Conservation (phyloP, 371 early-diverging fungal genomes). For the Mortierella polycephala region DNA sequence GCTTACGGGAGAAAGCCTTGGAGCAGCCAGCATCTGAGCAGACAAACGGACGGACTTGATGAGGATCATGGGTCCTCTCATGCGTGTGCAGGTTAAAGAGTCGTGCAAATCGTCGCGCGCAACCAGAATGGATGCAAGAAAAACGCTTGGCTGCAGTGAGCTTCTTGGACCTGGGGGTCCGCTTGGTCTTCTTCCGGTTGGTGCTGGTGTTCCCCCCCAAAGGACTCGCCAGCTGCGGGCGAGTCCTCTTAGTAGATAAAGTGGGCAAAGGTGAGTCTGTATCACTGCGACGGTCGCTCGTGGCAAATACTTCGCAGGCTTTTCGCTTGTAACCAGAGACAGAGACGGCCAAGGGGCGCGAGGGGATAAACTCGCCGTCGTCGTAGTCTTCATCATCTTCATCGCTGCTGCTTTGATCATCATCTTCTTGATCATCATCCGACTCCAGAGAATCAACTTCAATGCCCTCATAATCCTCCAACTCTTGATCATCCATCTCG, state of each 20-base stretch:
- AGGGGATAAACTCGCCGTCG: slow-evolving; percentile 18
- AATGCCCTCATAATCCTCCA: neutral
- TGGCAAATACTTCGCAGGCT: slow-evolving; percentile 3
- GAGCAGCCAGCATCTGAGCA: slow-evolving; percentile 55
- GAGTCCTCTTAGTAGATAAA: slow-evolving; percentile 27
- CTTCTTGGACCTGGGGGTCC: slow-evolving; percentile 1
- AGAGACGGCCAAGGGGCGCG: slow-evolving; percentile 5
- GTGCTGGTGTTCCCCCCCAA: slow-evolving; percentile 25
- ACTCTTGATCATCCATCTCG: neutral
- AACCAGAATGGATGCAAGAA: slow-evolving; percentile 57
- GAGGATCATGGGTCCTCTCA: slow-evolving; percentile 72
- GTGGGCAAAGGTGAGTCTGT: neutral
- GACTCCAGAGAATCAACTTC: neutral
- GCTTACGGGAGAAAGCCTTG: slow-evolving; percentile 56
- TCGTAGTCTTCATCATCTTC: slow-evolving; percentile 12
- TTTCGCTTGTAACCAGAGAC: slow-evolving; percentile 26
- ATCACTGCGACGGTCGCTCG: neutral
- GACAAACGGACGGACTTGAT: slow-evolving; percentile 65
- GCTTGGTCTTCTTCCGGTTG: neutral
- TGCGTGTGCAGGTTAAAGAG: slow-evolving; percentile 80
- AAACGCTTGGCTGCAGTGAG: slow-evolving; percentile 36
- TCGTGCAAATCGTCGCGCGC: slow-evolving; percentile 69
- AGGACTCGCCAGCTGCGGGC: slow-evolving; percentile 42
- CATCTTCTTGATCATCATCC: slow-evolving; percentile 1
- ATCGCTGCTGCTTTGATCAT: slow-evolving; percentile 1